These are phyloP conservation scores for Huntiella moniliformis DNA, from an alignment of 2,329 filamentous ascomycete species.

Conservation along the genomic window DNA sequence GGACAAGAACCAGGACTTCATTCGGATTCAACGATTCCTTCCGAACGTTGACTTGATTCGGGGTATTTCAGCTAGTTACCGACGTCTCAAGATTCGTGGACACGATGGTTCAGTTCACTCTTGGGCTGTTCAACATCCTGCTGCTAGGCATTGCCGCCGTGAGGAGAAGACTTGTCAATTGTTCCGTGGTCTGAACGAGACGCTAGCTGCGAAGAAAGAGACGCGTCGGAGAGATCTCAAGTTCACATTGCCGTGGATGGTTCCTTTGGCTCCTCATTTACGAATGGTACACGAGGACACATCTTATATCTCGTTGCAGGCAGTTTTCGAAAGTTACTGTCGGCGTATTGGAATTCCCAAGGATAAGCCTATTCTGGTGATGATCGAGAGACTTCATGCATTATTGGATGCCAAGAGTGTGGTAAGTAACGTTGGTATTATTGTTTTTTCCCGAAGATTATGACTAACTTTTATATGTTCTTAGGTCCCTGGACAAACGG, in stretches of 20 bases:
- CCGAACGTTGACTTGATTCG: constrained; percentile 87
- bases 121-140: constrained; percentile 91
- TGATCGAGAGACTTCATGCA: constrained; percentile 78
- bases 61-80: constrained; percentile 76
- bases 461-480: not conserved
- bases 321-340: constrained; percentile 92
- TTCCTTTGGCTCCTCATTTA: constrained; percentile 86
- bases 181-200: constrained; percentile 93
- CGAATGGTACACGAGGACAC: constrained; percentile 90
- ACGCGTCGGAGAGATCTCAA: constrained; percentile 82
- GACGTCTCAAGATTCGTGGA: constrained; percentile 84
- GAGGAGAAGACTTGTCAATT: constrained; percentile 92
- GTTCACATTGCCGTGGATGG: constrained; percentile 90
- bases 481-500: constrained; percentile 7
- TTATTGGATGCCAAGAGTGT: constrained; percentile 49
- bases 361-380: constrained; percentile 87
- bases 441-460: not conserved
- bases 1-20: constrained; percentile 98
- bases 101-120: constrained; percentile 95
- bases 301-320: constrained; percentile 85
- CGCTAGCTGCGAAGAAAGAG: constrained; percentile 82
- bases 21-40: constrained; percentile 90
- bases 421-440: constrained; percentile 25
- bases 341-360: constrained; percentile 71
- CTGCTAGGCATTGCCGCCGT: constrained; percentile 73